phyloP scores from a whole-genome alignment of 2,329 filamentous ascomycete genomes.

The Lomentospora prolificans region DNA sequence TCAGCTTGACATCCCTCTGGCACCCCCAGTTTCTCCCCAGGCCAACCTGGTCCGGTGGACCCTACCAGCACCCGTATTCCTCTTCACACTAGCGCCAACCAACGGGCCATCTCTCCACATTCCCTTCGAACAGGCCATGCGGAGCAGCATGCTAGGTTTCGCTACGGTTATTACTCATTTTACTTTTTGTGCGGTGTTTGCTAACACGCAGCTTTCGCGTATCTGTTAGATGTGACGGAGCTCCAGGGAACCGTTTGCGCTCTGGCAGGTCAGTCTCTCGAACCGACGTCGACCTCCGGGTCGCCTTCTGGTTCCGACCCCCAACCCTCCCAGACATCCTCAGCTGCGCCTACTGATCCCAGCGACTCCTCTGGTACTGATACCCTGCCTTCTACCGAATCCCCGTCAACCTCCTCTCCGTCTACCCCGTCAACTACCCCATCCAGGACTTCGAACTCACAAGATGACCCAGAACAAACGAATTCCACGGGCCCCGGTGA shows the following conservation, averaged over 20 bases:
- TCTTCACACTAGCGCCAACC: neutral
- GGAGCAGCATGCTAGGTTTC: neutral
- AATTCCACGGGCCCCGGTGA: neutral
- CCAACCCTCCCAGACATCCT: neutral
- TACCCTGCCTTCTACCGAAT: neutral
- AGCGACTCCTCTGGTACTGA: neutral
- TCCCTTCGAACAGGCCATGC: neutral
- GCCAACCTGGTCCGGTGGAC: neutral
- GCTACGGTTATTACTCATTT: neutral
- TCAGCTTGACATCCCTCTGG: neutral
- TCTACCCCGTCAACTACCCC: neutral
- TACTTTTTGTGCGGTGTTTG: neutral
- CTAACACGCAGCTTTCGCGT: neutral
- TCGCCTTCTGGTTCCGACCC: neutral
- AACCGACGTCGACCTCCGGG: neutral
- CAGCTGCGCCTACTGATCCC: neutral
- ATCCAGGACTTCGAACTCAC: neutral
- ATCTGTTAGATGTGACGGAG: neutral
- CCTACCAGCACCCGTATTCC: neutral
- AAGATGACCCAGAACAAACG: neutral
- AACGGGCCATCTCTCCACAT: neutral
- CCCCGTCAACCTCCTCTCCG: neutral
- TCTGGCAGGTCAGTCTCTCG: conserved; percentile 4
- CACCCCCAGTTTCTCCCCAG: too few relatives aligned
- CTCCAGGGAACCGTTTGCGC: conserved; percentile 1